phyloP scores from a whole-genome alignment of 352 stramenopile species.

The Pythium catenulatum region DNA sequence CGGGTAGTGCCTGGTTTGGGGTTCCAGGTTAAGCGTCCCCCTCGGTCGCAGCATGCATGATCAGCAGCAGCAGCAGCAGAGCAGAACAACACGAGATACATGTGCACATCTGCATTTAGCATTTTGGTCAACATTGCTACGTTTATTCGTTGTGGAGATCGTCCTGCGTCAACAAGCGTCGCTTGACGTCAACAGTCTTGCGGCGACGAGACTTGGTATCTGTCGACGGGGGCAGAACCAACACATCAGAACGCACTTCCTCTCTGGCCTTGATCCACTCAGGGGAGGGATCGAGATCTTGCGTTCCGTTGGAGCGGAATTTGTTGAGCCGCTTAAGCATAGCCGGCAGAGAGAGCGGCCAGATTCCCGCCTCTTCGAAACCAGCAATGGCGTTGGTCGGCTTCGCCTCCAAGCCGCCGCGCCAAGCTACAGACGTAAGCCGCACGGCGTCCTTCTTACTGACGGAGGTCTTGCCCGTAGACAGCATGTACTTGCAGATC shows the following conservation, averaged over 20 bases:
- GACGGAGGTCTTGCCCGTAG: not conserved
- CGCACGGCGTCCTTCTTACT: not conserved
- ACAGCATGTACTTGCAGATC: not conserved
- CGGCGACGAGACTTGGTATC: not conserved
- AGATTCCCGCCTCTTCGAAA: not conserved
- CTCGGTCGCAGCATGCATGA: not conserved
- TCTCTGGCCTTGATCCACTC: not conserved
- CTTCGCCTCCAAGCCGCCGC: not conserved
- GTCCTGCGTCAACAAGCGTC: not conserved
- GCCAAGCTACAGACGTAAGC: not conserved
- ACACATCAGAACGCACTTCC: not conserved
- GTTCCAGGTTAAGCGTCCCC: not conserved
- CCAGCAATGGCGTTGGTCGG: not conserved
- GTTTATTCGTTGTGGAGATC: not conserved
- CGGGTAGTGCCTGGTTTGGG: not conserved
- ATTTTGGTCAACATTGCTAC: no score
- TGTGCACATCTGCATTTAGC: no score
- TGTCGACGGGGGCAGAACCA: not conserved
- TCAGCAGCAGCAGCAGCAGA: no score
- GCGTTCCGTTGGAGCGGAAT: not conserved
- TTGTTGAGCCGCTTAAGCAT: not conserved
- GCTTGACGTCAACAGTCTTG: conserved; percentile 12
- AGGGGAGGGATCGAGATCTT: not conserved
- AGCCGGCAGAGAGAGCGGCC: not conserved
- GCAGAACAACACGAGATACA: no score